Percentiles rank a stretch among this genome's conserved stretches.
Evolutionary conservation across 73 alveolate genomes (phyloP).

Genomic region (Paramecium primaurelia): DNA sequence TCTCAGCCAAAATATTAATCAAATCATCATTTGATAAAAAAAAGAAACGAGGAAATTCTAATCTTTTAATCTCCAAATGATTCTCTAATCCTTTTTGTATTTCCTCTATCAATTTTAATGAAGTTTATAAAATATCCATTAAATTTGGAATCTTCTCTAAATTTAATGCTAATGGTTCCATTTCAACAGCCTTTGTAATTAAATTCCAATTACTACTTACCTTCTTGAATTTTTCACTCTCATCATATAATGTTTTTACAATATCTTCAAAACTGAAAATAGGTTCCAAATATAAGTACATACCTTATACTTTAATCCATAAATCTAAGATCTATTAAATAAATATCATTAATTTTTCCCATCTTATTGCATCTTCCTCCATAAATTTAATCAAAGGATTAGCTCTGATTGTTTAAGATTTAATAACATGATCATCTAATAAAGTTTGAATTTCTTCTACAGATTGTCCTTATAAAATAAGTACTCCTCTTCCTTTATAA

Average conservation of each 20-base stretch:
- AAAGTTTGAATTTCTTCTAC: constrained; percentile 76
- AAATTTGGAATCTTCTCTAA: constrained; percentile 82
- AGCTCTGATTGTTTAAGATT: constrained; percentile 88
- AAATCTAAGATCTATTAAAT: constrained; percentile 91
- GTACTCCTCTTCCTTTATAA: constrained; percentile 64
- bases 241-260: constrained; percentile 91
- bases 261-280: constrained; percentile 95
- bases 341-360: constrained; percentile 95
- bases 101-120: constrained; percentile 62
- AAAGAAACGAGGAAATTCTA: constrained; percentile 98
- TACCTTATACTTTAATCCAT: constrained; percentile 95
- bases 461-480: constrained; percentile 73
- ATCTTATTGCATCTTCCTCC: constrained; percentile 84
- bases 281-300: constrained; percentile 94
- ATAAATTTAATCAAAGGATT: constrained; percentile 84
- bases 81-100: constrained; percentile 76
- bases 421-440: constrained; percentile 91
- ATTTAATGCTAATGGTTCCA: constrained; percentile 82
- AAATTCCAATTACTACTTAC: constrained; percentile 94
- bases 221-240: constrained; percentile 86
- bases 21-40: constrained; percentile 79
- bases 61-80: constrained; percentile 82
- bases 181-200: constrained; percentile 80
- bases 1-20: constrained; percentile 86
- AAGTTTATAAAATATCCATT: constrained; percentile 78